Percentiles rank a stretch among this genome's conserved stretches.
These are phyloP conservation scores for Staphylotrichum tortipilum DNA, from an alignment of 495 filamentous ascomycete species.

Conservation along the genomic window DNA sequence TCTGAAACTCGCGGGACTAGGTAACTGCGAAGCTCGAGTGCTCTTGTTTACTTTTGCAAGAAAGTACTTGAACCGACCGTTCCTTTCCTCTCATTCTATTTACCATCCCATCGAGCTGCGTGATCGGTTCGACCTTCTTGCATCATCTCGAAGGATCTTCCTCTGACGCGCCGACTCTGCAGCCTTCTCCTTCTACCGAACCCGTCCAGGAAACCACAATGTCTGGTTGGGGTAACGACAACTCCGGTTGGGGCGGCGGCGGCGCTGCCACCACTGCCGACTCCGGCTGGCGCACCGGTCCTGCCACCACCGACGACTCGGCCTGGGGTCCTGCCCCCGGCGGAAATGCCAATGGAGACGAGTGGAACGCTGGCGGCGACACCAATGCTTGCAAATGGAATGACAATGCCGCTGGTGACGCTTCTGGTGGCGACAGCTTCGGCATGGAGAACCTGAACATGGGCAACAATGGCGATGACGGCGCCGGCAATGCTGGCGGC, in stretches of 20 bases:
- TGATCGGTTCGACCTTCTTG: background rate
- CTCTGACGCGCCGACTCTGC: background rate
- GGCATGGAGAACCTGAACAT: background rate
- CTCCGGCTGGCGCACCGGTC: background rate
- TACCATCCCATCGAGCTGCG: no score
- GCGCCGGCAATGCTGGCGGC: conserved; percentile 54
- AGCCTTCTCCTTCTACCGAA: background rate
- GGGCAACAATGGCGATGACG: background rate
- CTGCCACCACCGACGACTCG: background rate
- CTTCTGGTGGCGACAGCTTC: background rate
- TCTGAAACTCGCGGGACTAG: no score
- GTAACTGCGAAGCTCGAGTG: no score
- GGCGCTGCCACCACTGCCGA: background rate
- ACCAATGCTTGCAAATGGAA: background rate
- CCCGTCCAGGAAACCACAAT: background rate
- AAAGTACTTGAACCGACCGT: no score
- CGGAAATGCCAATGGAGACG: background rate
- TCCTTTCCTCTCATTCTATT: no score
- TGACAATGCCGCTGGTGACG: no score
- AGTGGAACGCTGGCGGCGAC: background rate
- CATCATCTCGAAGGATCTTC: background rate
- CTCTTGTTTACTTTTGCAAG: no score
- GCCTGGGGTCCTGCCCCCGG: background rate
- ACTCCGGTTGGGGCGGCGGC: background rate
- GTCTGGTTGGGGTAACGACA: conserved; percentile 1